Percentiles rank a stretch among this genome's conserved stretches.
phyloP scores from a whole-genome alignment of 202 grass and related monocot species.

The Setaria italica region DNA sequence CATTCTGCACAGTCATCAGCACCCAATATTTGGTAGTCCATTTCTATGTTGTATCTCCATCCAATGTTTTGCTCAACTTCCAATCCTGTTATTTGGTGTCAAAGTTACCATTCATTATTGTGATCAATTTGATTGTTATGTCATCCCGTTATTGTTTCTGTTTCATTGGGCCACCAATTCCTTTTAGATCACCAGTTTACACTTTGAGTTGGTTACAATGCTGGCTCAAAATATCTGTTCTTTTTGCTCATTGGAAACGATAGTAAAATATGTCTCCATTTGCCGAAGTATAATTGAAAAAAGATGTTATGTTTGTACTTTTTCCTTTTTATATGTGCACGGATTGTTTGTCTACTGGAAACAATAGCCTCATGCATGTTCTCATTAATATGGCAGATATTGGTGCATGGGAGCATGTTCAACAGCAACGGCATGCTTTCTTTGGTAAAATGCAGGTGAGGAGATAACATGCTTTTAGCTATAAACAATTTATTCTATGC shows the following conservation, averaged over 20 bases:
- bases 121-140: constrained; percentile 12
- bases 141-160: not conserved
- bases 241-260: not conserved
- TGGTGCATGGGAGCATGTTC: constrained; percentile 93
- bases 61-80: not conserved
- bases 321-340: not conserved
- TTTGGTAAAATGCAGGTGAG: constrained; percentile 96
- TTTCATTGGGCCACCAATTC: not conserved
- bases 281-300: not conserved
- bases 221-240: not conserved
- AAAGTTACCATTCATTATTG: not conserved
- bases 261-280: not conserved
- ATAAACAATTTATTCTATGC: not conserved
- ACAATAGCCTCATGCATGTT: not conserved
- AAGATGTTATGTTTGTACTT: not conserved
- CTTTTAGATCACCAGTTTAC: constrained; percentile 21
- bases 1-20: not conserved
- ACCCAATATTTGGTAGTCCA: not conserved
- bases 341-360: constrained; percentile 3
- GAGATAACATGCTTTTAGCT: constrained; percentile 4
- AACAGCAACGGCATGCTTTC: constrained; percentile 91
- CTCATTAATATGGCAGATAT: constrained; percentile 56
- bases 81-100: not conserved
- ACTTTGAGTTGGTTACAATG: not conserved
- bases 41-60: not conserved